Conservation (phyloP, 1,284 basidiomycete genomes). For the Hemileia vastatrix region DNA sequence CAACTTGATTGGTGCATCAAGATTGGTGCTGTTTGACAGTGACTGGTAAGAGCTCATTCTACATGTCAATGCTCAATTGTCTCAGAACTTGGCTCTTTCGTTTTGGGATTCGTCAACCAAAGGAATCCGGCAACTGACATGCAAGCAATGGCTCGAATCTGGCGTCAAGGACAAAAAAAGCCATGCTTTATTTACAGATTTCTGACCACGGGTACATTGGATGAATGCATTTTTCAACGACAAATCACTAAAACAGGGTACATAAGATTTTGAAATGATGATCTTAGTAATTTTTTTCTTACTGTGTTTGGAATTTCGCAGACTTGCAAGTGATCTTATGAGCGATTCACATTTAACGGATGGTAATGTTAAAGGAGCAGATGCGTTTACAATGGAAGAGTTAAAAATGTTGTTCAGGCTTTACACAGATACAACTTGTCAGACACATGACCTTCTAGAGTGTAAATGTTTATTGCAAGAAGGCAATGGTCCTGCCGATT, state of each 20-base stretch:
- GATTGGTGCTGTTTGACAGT: conserved; percentile 69
- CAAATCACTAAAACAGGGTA: conserved; percentile 87
- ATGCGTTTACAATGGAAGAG: conserved; percentile 35
- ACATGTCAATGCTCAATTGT: not conserved
- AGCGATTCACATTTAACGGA: not conserved
- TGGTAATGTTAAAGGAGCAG: conserved; percentile 3
- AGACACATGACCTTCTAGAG: conserved; percentile 62
- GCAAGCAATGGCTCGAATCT: conserved; percentile 87
- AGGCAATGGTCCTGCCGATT: conserved; percentile 27
- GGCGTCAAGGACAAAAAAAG: conserved; percentile 74
- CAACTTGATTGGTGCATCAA: conserved; percentile 53
- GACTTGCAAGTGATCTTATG: conserved; percentile 20
- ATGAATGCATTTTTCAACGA: conserved; percentile 52
- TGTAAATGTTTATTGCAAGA: conserved; percentile 38
- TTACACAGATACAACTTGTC: conserved; percentile 67
- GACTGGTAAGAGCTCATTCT: conserved; percentile 68
- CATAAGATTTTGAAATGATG: not conserved
- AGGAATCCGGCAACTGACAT: conserved; percentile 55
- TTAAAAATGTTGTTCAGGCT: conserved; percentile 74
- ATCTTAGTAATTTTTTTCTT: not conserved
- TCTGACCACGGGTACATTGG: conserved; percentile 48
- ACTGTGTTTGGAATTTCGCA: no score
- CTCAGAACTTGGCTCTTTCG: not conserved
- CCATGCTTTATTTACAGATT: conserved; percentile 77
- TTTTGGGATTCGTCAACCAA: not conserved